These are phyloP conservation scores for Penstemon eatonii DNA, from an alignment of 257 asterid species.

Conservation along the genomic window DNA sequence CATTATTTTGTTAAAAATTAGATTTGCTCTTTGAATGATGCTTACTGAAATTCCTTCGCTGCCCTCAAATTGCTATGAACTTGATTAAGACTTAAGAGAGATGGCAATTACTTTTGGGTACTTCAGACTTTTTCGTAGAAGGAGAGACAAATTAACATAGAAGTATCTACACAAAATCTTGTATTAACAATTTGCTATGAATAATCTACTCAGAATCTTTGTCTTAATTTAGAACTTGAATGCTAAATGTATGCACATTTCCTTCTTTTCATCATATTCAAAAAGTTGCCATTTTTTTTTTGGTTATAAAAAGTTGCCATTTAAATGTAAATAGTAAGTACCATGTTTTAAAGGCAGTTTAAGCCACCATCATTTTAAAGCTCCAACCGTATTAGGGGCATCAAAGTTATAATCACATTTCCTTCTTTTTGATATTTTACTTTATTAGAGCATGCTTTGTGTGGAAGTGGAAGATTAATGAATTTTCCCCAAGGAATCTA, in stretches of 20 bases:
- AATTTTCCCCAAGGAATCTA: not conserved
- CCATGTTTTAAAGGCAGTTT: constrained; percentile 9
- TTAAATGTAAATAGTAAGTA: not conserved
- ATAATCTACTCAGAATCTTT: no score
- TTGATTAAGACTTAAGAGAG: not conserved
- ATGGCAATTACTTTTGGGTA: constrained; percentile 18
- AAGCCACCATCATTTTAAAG: not conserved
- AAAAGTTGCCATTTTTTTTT: not conserved
- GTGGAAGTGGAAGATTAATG: not conserved
- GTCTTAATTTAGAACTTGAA: no score
- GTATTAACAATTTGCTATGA: no score
- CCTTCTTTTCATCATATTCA: constrained; percentile 23
- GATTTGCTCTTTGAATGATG: no score
- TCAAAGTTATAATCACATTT: no score
- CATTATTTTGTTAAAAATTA: no score
- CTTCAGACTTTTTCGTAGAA: constrained; percentile 11
- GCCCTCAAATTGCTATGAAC: not conserved
- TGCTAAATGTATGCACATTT: constrained; percentile 23
- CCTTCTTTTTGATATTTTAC: no score
- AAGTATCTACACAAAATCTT: no score
- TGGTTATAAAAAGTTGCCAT: constrained; percentile 16
- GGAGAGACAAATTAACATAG: constrained; percentile 18
- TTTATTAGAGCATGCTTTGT: not conserved
- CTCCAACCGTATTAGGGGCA: no score
- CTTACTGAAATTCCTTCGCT: not conserved